Evolutionary conservation across 306 rosid genomes (phyloP).

Genomic region (Fagus sylvatica): DNA sequence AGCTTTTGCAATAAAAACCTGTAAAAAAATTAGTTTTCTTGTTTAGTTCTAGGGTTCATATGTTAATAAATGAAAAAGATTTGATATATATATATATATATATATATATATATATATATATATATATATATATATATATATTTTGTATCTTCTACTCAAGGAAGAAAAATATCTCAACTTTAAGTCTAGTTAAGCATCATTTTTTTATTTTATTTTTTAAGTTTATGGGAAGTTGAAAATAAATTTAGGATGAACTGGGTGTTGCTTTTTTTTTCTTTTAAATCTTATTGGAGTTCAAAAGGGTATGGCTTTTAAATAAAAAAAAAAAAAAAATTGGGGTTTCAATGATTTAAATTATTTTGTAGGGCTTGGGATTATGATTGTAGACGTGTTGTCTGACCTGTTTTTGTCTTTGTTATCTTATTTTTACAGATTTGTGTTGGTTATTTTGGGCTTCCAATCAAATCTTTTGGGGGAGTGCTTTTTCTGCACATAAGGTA

Average conservation of each 20-base stretch:
- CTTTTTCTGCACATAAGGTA: slow-evolving; percentile 55
- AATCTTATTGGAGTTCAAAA: neutral
- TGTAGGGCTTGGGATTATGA: too few species aligned
- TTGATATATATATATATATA: too few species aligned
- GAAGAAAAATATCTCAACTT: neutral
- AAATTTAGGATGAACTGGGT: neutral
- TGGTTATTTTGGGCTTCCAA: slow-evolving; percentile 20
- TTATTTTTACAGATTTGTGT: slow-evolving; percentile 24
- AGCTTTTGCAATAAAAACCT: too few species aligned
- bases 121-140: too few species aligned
- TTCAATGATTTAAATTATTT: neutral
- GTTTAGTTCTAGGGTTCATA: too few species aligned
- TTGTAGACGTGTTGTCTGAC: neutral
- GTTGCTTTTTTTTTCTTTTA: neutral
- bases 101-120: too few species aligned
- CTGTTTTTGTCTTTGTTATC: neutral
- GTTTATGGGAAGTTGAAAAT: neutral
- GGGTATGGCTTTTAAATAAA: neutral
- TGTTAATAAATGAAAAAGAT: too few species aligned
- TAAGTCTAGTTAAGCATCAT: too few species aligned
- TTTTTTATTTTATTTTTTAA: neutral
- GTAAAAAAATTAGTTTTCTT: too few species aligned
- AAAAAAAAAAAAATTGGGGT: neutral
- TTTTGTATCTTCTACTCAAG: too few species aligned
- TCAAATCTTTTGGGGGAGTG: slow-evolving; percentile 27